Evolutionary conservation across 306 rosid genomes (phyloP).

Genomic region (Luffa aegyptiaca): DNA sequence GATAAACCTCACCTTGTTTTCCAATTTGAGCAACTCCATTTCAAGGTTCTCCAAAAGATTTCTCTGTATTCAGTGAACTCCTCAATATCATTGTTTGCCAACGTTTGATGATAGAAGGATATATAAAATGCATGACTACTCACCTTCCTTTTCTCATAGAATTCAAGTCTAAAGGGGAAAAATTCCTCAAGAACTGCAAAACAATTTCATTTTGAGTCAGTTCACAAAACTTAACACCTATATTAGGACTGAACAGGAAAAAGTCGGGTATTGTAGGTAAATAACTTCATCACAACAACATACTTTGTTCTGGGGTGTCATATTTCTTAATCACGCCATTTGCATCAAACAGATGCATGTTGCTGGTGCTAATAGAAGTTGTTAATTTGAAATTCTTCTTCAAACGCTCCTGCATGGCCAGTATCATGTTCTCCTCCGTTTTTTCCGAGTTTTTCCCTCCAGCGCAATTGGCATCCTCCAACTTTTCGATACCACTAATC

Average conservation of each 20-base stretch:
- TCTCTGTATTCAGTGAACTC: conserved; percentile 32
- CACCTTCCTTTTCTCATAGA: conserved; percentile 79
- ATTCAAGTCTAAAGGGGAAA: conserved; percentile 55
- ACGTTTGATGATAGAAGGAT: not conserved
- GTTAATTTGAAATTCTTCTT: conserved; percentile 66
- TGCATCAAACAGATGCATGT: conserved; percentile 83
- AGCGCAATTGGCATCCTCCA: conserved; percentile 90
- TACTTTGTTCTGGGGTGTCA: conserved; percentile 81
- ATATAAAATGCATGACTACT: not conserved
- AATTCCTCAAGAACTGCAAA: conserved; percentile 81
- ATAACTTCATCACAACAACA: not conserved
- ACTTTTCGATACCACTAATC: conserved; percentile 64
- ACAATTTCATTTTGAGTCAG: not conserved
- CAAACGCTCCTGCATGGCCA: conserved; percentile 64
- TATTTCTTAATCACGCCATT: conserved; percentile 74
- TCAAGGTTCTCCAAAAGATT: conserved; percentile 46
- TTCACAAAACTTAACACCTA: not conserved
- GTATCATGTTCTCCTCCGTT: conserved; percentile 36
- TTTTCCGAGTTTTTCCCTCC: conserved; percentile 74
- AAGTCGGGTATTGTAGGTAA: not conserved
- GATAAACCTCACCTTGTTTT: conserved; percentile 76
- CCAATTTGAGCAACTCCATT: conserved; percentile 47
- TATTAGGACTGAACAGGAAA: not conserved
- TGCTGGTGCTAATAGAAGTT: conserved; percentile 45
- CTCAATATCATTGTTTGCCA: not conserved